Base-by-base conservation (phyloP, 2,329 filamentous ascomycete genomes). In the Alternaria sp. region DNA sequence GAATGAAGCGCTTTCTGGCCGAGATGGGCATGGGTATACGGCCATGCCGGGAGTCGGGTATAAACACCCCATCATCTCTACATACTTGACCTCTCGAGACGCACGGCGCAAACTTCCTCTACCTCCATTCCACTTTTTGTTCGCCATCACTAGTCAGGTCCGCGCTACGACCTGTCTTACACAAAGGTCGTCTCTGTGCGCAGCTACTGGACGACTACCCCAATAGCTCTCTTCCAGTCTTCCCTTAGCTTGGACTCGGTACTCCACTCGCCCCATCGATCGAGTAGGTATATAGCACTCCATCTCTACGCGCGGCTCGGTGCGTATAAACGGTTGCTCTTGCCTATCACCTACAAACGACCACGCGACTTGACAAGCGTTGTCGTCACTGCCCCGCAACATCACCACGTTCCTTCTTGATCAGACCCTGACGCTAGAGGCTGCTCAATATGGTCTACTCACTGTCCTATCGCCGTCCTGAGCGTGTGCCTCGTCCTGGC, bases 391-490 rank as follows among this genome's bases (percentile, higher is more conserved):
- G 48, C 34, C 42, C 48, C 36, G 24, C 59, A 52, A 28, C 38
- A 11, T 39, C 39, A 36, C 39, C 52, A 47, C 43, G 48, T 49
- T 55, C 51, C 49, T 51, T 46, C 49, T 36, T 54, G 36, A 65
- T 20, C 38, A 54, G 36, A 44, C 59, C 38, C 6, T 11, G 30
- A 43, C 18, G 30, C 18, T 39, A 57, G 14, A 48, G 22, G 30
- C 18, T 47, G 55, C 51, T 56, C 63, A 68, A 42, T 54, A 85
- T 85, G 83, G 81, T 84, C 28, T 83, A 83, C 73, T 75, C 79
- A 22, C 67, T 85, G 53, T 70, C 66, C 39, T 85, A 85, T 65
- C 80, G 81, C 39, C 81, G 83, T 28, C 83, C 83, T 14, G 74
- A 78, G 41, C 72, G 60, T 32, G 62, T 69, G 61, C 69, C 74